Evolutionary conservation across 257 asterid species (phyloP).

Genomic region (Vinca minor): DNA sequence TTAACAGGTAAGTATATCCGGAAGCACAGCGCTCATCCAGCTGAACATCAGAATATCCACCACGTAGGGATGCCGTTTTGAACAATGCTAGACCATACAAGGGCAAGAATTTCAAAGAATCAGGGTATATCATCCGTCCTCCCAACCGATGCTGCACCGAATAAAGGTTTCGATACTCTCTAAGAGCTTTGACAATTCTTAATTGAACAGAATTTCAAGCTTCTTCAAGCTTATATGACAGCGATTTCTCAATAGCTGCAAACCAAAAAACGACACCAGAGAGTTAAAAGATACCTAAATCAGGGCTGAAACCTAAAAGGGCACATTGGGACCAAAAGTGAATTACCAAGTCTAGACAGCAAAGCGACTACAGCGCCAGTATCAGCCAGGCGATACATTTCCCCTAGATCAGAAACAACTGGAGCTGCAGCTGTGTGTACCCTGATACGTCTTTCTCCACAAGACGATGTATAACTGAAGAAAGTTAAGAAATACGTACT

Average conservation of each 20-base stretch:
- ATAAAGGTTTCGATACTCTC: slow-evolving; percentile 85
- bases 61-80: slow-evolving; percentile 78
- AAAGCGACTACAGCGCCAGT: slow-evolving; percentile 76
- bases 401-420: slow-evolving; percentile 81
- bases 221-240: slow-evolving; percentile 85
- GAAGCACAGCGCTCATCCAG: slow-evolving; percentile 80
- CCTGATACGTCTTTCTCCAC: slow-evolving; percentile 97
- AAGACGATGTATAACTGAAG: slow-evolving; percentile 89
- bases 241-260: slow-evolving; percentile 91
- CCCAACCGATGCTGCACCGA: slow-evolving; percentile 85
- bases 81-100: slow-evolving; percentile 66
- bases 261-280: slow-evolving; percentile 14
- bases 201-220: slow-evolving; percentile 65
- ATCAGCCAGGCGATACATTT: slow-evolving; percentile 96
- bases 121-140: slow-evolving; percentile 92
- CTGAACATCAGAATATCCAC: slow-evolving; percentile 79
- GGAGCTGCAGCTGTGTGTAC: slow-evolving; percentile 98
- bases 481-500: slow-evolving; percentile 44
- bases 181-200: slow-evolving; percentile 79
- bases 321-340: not conserved
- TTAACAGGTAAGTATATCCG: slow-evolving; percentile 75
- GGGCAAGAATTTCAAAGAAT: slow-evolving; percentile 66
- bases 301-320: not conserved
- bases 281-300: not conserved
- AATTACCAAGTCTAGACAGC: slow-evolving; percentile 83